These are phyloP conservation scores for Blastocystis sp. DNA, from an alignment of 352 stramenopile species.

Conservation along the genomic window DNA sequence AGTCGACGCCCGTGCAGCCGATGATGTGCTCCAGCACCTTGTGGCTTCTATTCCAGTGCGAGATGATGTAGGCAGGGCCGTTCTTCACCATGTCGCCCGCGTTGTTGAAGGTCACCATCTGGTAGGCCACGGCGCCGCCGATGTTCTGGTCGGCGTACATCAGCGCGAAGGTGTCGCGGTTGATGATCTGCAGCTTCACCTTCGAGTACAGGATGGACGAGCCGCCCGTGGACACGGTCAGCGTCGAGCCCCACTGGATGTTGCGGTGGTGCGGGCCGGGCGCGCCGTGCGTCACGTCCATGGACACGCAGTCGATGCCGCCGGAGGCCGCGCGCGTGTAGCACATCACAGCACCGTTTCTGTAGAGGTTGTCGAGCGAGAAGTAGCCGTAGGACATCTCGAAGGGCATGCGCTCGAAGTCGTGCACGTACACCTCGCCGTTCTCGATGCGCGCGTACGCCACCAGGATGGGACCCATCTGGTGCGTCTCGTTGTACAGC, in stretches of 20 bases:
- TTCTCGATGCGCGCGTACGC: not conserved
- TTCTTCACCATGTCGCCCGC: constrained; percentile 20
- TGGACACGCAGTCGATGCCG: constrained; percentile 23
- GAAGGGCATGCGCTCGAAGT: not conserved
- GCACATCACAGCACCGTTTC: constrained; percentile 37
- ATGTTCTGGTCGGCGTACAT: constrained; percentile 40
- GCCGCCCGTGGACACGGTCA: constrained; percentile 22
- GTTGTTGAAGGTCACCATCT: constrained; percentile 55
- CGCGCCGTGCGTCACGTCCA: constrained; percentile 34
- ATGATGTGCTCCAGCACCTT: not conserved
- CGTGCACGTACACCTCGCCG: not conserved
- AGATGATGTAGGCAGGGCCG: constrained; percentile 6
- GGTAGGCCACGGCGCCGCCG: constrained; percentile 1
- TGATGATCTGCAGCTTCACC: constrained; percentile 39
- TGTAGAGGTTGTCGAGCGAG: constrained; percentile 30
- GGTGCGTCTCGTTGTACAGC: constrained; percentile 8
- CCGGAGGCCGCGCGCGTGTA: constrained; percentile 36
- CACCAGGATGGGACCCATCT: constrained; percentile 14
- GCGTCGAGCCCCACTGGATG: constrained; percentile 15
- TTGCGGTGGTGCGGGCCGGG: not conserved
- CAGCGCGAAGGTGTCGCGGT: constrained; percentile 16
- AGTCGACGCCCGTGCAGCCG: constrained; percentile 1
- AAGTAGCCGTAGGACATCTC: constrained; percentile 35
- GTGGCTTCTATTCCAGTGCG: not conserved
- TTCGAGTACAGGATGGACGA: not conserved